Base-by-base conservation (phyloP, 352 stramenopile genomes). In the Elongisporangium senticosum region DNA sequence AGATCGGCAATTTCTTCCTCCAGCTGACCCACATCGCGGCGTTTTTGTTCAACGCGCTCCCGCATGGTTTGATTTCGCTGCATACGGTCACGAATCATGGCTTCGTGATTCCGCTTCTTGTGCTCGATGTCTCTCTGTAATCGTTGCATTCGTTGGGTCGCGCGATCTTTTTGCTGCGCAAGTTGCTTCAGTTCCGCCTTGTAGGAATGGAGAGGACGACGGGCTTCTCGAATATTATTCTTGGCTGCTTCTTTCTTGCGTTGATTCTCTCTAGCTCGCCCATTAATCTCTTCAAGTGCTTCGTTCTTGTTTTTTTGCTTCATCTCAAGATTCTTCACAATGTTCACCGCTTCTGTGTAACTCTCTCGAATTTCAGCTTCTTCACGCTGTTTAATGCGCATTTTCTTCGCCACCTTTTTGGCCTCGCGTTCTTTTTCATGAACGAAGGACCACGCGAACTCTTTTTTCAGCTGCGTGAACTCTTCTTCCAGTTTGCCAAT, bases 361-460 rank as follows among this genome's bases (percentile, higher is more conserved):
- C 86, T 71, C 7, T 68, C 65, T 1, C 62, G 62, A 49, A 69
- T 74, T 28, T 71, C 62, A 0, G 67, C 60, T 13, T 75, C 74
- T 13, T 87, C 71, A 17, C 59, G 58, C 59, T 87, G 67, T 55
- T 85, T 86, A 2, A 74, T 70, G 33, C 59, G 67, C 68, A 86
- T 79, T 55, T 83, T 88, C 53, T 76, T 86, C 7, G 69, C 71
- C 28, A 79, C 68, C 26, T 84, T 79, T 5, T 68, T 61, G 17
- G 71, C 78, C 49, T 78, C 51, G 0, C 68, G 19, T 49, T 94
- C 82, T 47, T 90, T 88, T 53, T 86, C 78, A 14, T 68, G 65
- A 7, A 94, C 84, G 68, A 94, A 92, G 8, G 80, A 94, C 84
- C 84, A 94, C 17, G 80, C 84, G 1, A 94, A 65, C 50, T 83